Evolutionary conservation across 495 filamentous ascomycete species (phyloP), one percentile per base, ranked within the genome.

Genomic region (Thermothielavioides terrestris): DNA sequence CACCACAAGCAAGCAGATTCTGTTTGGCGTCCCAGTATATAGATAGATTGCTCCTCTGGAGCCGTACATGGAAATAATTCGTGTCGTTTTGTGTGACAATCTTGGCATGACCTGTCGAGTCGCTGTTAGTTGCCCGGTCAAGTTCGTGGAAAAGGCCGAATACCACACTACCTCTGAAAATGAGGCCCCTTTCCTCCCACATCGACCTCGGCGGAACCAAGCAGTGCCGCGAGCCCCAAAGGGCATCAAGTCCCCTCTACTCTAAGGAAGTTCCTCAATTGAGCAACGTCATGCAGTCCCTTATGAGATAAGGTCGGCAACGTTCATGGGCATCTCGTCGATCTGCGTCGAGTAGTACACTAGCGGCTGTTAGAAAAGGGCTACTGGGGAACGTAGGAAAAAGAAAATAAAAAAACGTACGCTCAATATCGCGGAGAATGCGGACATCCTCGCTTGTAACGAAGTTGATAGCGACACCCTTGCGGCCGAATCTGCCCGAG

Each of bases 381-480:
- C 27, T 1, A 17, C n/a, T n/a, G n/a, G n/a, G n/a, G n/a, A n/a
- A n/a, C n/a, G n/a, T n/a, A n/a, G n/a, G n/a, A 2, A 8, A 18
- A 4, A 2, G 8, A 0, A 15, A 17, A 10, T 23, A 41, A 43
- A 38, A 53, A 23, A 58, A 69, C 63, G 57, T 69, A 70, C 80
- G 73, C 66, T 89, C 92, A 55, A 98, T 98, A 70, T 98, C 94
- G 60, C 92, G 83, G 80, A 98, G 87, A 83, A 98, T 98, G 67
- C 94, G 90, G 58, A 98, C 92, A 76, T 98, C 92, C 53, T 98
- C 92, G 61, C 87, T 88, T 49, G 94, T 98, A 67, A 98, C 92
- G 72, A 98, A 98, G 84, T 98, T 98, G 79, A 98, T 98, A 58
- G 92, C 94, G 69, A 98, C 92, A 84, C 92, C 92, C 81, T 98